phyloP scores from a whole-genome alignment of 2,329 filamentous ascomycete species.

The Penicillium sp. region DNA sequence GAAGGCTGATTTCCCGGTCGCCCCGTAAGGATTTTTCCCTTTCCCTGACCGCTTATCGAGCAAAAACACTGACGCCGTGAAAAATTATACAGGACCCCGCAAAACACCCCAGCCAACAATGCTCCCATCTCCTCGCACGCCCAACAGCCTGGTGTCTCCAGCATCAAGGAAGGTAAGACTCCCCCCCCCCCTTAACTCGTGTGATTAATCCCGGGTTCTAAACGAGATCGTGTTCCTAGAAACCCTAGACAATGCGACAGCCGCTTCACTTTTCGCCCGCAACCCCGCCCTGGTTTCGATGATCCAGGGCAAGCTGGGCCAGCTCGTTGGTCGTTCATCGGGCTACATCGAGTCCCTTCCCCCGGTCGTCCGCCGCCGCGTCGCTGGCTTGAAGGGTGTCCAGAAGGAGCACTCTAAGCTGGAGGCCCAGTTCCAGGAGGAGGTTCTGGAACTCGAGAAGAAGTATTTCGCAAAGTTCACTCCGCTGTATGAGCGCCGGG shows the following conservation, averaged over 20 bases:
- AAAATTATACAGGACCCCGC: conserved; percentile 72
- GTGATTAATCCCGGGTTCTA: conserved; percentile 11
- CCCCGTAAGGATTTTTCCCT: conserved; percentile 57
- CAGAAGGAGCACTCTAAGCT: conserved; percentile 99
- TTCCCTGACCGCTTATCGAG: conserved; percentile 24
- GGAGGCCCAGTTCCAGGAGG: conserved; percentile 97
- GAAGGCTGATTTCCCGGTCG: conserved; percentile 61
- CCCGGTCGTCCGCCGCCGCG: conserved; percentile 82
- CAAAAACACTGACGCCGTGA: conserved; percentile 20
- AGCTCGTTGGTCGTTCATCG: conserved; percentile 90
- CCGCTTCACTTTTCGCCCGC: conserved; percentile 90
- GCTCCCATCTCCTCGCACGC: conserved; percentile 97
- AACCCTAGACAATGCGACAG: conserved; percentile 82
- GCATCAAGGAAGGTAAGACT: conserved; percentile 91
- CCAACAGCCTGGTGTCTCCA: conserved; percentile 88
- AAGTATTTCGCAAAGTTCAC: conserved; percentile 99
- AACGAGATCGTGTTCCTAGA: conserved; percentile 55
- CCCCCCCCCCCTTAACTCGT: background rate
- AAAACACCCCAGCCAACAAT: conserved; percentile 95
- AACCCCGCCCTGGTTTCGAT: conserved; percentile 94
- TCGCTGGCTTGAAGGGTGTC: conserved; percentile 93
- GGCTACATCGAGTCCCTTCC: conserved; percentile 98
- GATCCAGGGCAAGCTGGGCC: conserved; percentile 95
- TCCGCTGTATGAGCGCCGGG: conserved; percentile 92
- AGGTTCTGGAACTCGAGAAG: conserved; percentile 97